A percentile compares a stretch with the other conserved stretches of the same genome.
These are phyloP conservation scores for Morella rubra DNA, from an alignment of 306 rosid species.

Conservation along the genomic window DNA sequence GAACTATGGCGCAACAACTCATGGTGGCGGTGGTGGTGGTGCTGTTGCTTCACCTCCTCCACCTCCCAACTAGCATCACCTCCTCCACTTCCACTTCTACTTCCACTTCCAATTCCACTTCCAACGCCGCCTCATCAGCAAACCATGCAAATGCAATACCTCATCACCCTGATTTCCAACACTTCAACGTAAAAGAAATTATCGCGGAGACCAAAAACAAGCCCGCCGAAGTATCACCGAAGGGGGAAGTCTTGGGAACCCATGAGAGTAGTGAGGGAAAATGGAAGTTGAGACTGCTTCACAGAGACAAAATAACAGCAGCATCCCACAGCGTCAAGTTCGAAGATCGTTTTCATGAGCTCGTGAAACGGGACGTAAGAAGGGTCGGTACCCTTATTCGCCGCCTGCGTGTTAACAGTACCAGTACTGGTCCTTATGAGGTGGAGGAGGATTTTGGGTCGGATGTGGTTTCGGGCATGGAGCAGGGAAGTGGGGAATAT, in stretches of 20 bases:
- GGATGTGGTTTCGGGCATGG: slow-evolving; percentile 75
- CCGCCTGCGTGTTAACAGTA: slow-evolving; percentile 21
- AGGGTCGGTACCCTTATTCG: slow-evolving; percentile 56
- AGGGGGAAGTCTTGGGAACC: neutral
- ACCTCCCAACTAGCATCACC: neutral
- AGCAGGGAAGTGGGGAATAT: slow-evolving; percentile 85
- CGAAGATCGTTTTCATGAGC: slow-evolving; percentile 42
- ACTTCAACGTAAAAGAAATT: slow-evolving; percentile 31
- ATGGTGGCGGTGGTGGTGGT: neutral
- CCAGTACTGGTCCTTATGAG: neutral
- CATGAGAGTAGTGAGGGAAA: slow-evolving; percentile 14
- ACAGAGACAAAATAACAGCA: slow-evolving; percentile 56
- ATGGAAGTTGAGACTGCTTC: slow-evolving; percentile 59
- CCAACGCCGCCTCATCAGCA: slow-evolving; percentile 15
- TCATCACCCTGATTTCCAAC: slow-evolving; percentile 41
- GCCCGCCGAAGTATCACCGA: neutral
- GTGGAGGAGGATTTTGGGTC: slow-evolving; percentile 58
- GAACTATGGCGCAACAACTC: neutral
- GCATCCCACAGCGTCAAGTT: slow-evolving; percentile 6
- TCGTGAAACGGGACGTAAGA: slow-evolving; percentile 55
- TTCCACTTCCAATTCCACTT: neutral
- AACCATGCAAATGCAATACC: neutral
- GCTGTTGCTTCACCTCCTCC: neutral
- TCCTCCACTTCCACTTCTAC: neutral
- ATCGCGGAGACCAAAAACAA: slow-evolving; percentile 13